These are phyloP conservation scores for Dactylellina sp. DNA, from an alignment of 2,329 filamentous ascomycete species.

Conservation along the genomic window DNA sequence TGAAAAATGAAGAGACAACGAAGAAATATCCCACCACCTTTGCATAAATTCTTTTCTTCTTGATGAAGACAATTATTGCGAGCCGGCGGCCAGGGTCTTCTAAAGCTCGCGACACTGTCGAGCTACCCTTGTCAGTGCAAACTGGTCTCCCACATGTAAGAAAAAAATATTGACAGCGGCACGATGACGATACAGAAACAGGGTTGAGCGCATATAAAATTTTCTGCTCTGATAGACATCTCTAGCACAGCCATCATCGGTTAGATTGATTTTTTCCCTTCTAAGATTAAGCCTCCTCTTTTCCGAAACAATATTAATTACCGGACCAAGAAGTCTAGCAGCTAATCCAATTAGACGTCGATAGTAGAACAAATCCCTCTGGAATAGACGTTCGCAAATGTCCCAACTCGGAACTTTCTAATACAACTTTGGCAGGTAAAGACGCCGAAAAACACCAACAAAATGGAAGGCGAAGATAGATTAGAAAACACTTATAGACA, in stretches of 20 bases:
- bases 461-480: slow-evolving; percentile 16
- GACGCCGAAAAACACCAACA: not conserved
- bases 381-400: slow-evolving; percentile 23
- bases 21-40: no score
- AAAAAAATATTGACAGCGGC: not conserved
- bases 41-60: no score
- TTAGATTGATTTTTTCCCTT: no score
- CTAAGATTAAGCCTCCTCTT: not conserved
- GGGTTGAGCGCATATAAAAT: not conserved
- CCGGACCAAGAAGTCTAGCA: not conserved
- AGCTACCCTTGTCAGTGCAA: not conserved
- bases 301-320: slow-evolving; percentile 13
- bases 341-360: not conserved
- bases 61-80: not conserved
- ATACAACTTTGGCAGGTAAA: slow-evolving; percentile 42
- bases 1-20: not conserved
- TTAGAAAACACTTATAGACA: slow-evolving; percentile 11
- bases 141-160: not conserved
- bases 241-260: no score
- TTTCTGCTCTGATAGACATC: no score
- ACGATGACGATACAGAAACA: not conserved
- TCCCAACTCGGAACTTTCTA: slow-evolving; percentile 21
- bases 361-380: slow-evolving; percentile 8
- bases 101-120: not conserved
- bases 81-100: not conserved